These are phyloP conservation scores for Nannizziopsis arthrosporioides DNA, from an alignment of 2,329 filamentous ascomycete genomes.

Conservation along the genomic window DNA sequence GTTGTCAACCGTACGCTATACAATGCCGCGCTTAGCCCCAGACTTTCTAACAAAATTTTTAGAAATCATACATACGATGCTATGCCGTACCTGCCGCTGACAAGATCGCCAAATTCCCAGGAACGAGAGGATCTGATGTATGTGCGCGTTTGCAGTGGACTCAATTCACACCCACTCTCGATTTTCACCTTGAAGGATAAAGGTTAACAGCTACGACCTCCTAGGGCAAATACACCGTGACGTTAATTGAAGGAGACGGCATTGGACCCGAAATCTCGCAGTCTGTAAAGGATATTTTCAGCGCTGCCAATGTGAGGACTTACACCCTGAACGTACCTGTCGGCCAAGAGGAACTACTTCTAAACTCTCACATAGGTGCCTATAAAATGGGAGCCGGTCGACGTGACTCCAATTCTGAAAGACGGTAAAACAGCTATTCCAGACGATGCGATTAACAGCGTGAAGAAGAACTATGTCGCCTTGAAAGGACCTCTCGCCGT, in stretches of 20 bases:
- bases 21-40: background rate
- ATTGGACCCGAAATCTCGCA: slow-evolving; percentile 97
- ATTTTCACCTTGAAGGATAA: background rate
- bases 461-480: slow-evolving; percentile 90
- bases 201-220: slow-evolving; percentile 8
- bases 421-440: slow-evolving; percentile 94
- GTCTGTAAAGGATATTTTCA: slow-evolving; percentile 98
- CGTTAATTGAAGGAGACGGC: slow-evolving; percentile 96
- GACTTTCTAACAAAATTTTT: slow-evolving; percentile 3
- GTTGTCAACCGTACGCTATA: slow-evolving; percentile 46
- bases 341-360: slow-evolving; percentile 5
- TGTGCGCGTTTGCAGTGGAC: slow-evolving; percentile 29
- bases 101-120: slow-evolving; percentile 85
- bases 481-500: slow-evolving; percentile 95
- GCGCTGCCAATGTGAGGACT: slow-evolving; percentile 68
- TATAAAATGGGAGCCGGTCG: slow-evolving; percentile 92
- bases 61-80: slow-evolving; percentile 47
- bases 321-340: slow-evolving; percentile 1
- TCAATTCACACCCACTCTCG: slow-evolving; percentile 8
- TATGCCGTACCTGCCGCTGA: slow-evolving; percentile 44
- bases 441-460: slow-evolving; percentile 81
- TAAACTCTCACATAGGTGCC: slow-evolving; percentile 51
- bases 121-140: slow-evolving; percentile 78
- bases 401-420: slow-evolving; percentile 86
- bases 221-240: slow-evolving; percentile 89